These are phyloP conservation scores for Neonectria punicea DNA, from an alignment of 2,329 filamentous ascomycete species.

Conservation along the genomic window DNA sequence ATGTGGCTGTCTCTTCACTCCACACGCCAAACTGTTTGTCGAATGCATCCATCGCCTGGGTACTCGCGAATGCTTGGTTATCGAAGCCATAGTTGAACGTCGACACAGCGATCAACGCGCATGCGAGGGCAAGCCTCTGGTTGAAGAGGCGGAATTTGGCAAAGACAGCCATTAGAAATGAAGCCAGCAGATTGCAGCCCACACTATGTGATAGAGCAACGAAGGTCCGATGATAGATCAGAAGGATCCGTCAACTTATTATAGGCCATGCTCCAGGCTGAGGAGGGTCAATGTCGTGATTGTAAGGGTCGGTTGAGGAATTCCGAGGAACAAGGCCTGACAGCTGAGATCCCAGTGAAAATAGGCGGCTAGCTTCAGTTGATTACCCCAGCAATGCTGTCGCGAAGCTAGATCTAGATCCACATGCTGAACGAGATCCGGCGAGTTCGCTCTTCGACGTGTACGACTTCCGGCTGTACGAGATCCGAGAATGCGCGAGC, in stretches of 20 bases:
- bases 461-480: neutral
- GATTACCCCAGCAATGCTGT: neutral
- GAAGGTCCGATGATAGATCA: too few species aligned
- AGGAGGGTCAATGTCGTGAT: conserved; percentile 31
- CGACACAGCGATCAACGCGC: conserved; percentile 48
- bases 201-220: neutral
- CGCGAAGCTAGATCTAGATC: neutral
- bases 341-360: neutral
- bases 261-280: conserved; percentile 2
- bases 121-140: conserved; percentile 26
- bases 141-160: conserved; percentile 42
- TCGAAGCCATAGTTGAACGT: conserved; percentile 55
- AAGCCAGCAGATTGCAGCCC: neutral
- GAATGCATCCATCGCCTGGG: conserved; percentile 51
- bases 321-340: neutral
- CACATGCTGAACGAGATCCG: neutral
- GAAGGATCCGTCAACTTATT: conserved; percentile 21
- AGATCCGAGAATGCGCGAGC: neutral
- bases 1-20: conserved; percentile 36
- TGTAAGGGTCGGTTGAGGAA: conserved; percentile 30
- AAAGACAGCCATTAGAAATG: conserved; percentile 30
- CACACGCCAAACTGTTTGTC: conserved; percentile 47
- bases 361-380: neutral
- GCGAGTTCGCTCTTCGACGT: neutral
- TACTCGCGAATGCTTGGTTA: conserved; percentile 49